Base-by-base conservation (phyloP, 2,329 filamentous ascomycete species). In the Alternaria novae-zelandiae region DNA sequence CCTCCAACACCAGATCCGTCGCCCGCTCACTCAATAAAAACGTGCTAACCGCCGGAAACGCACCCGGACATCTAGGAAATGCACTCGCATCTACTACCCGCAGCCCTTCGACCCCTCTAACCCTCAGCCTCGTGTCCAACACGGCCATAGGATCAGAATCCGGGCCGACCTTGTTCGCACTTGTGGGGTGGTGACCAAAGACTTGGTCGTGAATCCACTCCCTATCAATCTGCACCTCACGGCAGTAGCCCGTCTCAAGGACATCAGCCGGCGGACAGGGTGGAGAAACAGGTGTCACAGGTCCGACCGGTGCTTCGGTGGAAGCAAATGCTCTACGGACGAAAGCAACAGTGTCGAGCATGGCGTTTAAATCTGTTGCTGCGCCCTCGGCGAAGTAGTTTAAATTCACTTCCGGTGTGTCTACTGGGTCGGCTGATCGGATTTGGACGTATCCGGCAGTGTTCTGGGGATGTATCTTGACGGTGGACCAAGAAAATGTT, bases 391-490 rank as follows among this genome's bases (percentile, higher is more conserved):
- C 66, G 44, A 77, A 77, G 63, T 70, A 69, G 53, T 75, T 72
- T 54, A 75, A 56, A 17, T 71, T 71, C 67, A 92, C 89, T 6
- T 85, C 74, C 0, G 90, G 90, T 2, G 82, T 80, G 55, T 91
- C 89, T 0, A 85, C 84, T 0, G 90, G 89, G 72, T 92, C 85
- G 0, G 84, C 77, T 0, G 86, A 88, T 11, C 81, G 81, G 9
- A 92, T 84, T 10, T 78, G 83, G 5, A 93, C 88, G 2, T 83
- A 85, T 6, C 90, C 90, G 3, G 73, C 81, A 73, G 77, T 74
- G 72, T 91, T 91, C 50, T 86, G 85, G 0, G 88, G 84, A 70
- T 89, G 88, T 0, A 86, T 85, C 75, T 90, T 89, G 49, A 91
- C 81, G 0, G 84, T 82, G n/a, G 76, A 77, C 83, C 83, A 85